Evolutionary conservation across 139 green algal genomes (phyloP).

Genomic region (Medakamo hakoo): DNA sequence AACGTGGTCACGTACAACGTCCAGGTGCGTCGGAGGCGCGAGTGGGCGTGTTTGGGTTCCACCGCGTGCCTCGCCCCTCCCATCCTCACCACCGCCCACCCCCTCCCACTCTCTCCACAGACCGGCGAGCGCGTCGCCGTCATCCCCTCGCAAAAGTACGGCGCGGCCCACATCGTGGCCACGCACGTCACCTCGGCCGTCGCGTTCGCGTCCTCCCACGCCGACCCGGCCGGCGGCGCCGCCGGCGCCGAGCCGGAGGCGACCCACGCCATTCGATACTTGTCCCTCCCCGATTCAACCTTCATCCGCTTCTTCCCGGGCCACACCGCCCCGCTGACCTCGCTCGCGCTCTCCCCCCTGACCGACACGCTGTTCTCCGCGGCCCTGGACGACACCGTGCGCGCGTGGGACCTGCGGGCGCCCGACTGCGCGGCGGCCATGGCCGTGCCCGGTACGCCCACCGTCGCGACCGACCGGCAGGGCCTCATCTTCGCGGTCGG

Average conservation of each 20-base stretch:
- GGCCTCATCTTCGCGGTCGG: slow-evolving; percentile 80
- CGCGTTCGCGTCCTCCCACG: slow-evolving; percentile 69
- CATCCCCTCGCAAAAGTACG: slow-evolving; percentile 67
- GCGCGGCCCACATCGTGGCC: slow-evolving; percentile 51
- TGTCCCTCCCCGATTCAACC: slow-evolving; percentile 60
- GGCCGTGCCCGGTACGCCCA: slow-evolving; percentile 31
- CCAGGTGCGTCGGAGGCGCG: too few species aligned
- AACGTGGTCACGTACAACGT: slow-evolving; percentile 69
- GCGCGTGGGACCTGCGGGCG: slow-evolving; percentile 77
- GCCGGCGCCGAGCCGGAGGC: too few species aligned
- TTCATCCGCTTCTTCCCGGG: slow-evolving; percentile 78
- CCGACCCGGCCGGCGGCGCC: too few species aligned
- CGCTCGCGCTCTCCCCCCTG: slow-evolving; percentile 57
- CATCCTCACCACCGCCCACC: slow-evolving; percentile 38
- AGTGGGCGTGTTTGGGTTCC: too few species aligned
- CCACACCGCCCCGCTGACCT: slow-evolving; percentile 55
- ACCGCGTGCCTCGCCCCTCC: too few species aligned
- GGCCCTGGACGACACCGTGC: slow-evolving; percentile 40
- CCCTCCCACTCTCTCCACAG: too few species aligned
- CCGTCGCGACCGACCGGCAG: slow-evolving; percentile 55
- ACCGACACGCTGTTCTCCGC: slow-evolving; percentile 68
- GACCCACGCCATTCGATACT: slow-evolving; percentile 61
- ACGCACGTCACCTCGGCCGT: slow-evolving; percentile 56
- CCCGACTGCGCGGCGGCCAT: slow-evolving; percentile 49
- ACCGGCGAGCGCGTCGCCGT: too few species aligned